phyloP scores from a whole-genome alignment of 2,329 filamentous ascomycete species.

The Ascochyta lentis region DNA sequence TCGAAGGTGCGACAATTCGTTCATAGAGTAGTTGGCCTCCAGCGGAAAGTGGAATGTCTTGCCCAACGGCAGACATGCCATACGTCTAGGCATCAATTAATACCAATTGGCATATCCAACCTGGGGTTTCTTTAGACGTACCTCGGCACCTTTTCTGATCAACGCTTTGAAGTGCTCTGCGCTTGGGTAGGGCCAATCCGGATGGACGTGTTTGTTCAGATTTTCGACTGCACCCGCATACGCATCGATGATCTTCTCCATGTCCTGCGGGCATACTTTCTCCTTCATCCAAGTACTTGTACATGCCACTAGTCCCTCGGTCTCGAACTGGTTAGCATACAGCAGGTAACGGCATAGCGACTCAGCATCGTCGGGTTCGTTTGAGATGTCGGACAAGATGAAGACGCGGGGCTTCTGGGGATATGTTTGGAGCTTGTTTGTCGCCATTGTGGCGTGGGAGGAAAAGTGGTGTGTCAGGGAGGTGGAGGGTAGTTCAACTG shows the following conservation, averaged over 20 bases:
- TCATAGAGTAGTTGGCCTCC: slow-evolving; percentile 56
- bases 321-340: slow-evolving; percentile 50
- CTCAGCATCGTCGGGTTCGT: slow-evolving; percentile 50
- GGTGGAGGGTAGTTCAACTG: background rate
- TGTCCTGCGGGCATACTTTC: slow-evolving; percentile 42
- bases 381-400: slow-evolving; percentile 50
- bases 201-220: slow-evolving; percentile 57
- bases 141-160: slow-evolving; percentile 43
- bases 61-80: slow-evolving; percentile 47
- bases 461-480: background rate
- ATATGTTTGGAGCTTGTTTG: slow-evolving; percentile 36
- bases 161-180: slow-evolving; percentile 34
- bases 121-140: slow-evolving; percentile 2
- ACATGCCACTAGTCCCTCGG: slow-evolving; percentile 48
- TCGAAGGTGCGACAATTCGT: slow-evolving; percentile 47
- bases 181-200: slow-evolving; percentile 39
- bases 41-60: slow-evolving; percentile 47
- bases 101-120: background rate
- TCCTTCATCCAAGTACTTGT: slow-evolving; percentile 52
- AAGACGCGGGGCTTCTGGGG: slow-evolving; percentile 49
- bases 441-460: slow-evolving; percentile 27
- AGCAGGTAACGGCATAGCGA: slow-evolving; percentile 48
- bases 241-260: slow-evolving; percentile 46
- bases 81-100: slow-evolving; percentile 35
- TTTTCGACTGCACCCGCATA: slow-evolving; percentile 51